Conservation (phyloP, 805 yeast species). For the Zygoascus bituminiphila region DNA sequence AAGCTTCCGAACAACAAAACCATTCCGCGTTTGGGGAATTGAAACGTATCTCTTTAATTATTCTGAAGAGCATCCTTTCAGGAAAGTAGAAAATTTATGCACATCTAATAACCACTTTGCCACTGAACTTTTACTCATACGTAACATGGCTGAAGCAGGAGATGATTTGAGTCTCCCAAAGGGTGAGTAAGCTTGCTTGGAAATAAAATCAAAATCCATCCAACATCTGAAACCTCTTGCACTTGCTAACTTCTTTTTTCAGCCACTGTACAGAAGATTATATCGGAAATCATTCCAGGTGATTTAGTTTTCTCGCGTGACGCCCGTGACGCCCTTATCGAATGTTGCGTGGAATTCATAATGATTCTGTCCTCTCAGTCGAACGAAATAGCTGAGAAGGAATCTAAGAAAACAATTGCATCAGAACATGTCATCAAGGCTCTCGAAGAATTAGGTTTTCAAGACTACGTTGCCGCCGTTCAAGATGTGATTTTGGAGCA, state of each 20-base stretch:
- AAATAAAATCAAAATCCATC: not conserved
- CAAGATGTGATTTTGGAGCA: slow-evolving; percentile 76
- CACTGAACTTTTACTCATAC: too few species aligned
- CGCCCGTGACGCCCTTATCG: slow-evolving; percentile 90
- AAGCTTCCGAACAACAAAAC: too few species aligned
- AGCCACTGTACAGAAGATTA: slow-evolving; percentile 94
- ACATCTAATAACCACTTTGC: too few species aligned
- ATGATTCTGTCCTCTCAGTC: slow-evolving; percentile 91
- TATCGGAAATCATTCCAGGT: slow-evolving; percentile 81
- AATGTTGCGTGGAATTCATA: slow-evolving; percentile 91
- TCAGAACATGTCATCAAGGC: slow-evolving; percentile 94
- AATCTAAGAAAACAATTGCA: slow-evolving; percentile 91
- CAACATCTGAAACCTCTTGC: not conserved
- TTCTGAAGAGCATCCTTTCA: too few species aligned
- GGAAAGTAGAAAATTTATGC: too few species aligned
- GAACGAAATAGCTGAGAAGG: slow-evolving; percentile 93
- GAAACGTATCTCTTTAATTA: too few species aligned
- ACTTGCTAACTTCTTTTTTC: slow-evolving; percentile 19
- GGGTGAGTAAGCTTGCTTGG: slow-evolving; percentile 12
- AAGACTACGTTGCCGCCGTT: slow-evolving; percentile 73
- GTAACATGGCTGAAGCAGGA: slow-evolving; percentile 15
- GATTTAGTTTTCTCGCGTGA: slow-evolving; percentile 86
- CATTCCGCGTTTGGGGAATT: too few species aligned
- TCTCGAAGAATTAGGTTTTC: slow-evolving; percentile 75
- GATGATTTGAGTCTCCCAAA: slow-evolving; percentile 31